Percentiles rank a stretch among this genome's conserved stretches.
These are phyloP conservation scores for Pseudonitzschia delicatissima DNA, from an alignment of 108 stramenopile genomes.

Conservation along the genomic window DNA sequence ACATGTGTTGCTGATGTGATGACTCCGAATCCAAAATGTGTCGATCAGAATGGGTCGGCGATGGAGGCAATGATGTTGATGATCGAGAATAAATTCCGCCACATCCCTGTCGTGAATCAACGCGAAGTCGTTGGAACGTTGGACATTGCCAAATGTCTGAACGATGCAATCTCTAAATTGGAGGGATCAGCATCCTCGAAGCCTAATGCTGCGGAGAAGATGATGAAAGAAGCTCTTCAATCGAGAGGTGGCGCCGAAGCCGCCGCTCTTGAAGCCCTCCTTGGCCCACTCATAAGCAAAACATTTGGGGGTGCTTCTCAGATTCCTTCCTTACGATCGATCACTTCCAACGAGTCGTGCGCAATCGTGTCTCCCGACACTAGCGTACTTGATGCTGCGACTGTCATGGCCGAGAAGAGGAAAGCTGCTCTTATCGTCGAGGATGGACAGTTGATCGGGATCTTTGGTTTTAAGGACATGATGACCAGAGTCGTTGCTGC, in stretches of 20 bases:
- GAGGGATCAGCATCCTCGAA: slow-evolving; percentile 58
- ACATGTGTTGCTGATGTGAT: slow-evolving; percentile 70
- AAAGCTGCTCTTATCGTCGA: slow-evolving; percentile 84
- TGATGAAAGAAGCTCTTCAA: slow-evolving; percentile 52
- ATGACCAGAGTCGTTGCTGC: slow-evolving; percentile 91
- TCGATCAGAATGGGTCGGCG: slow-evolving; percentile 71
- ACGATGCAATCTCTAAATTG: slow-evolving; percentile 88
- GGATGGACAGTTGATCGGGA: slow-evolving; percentile 77
- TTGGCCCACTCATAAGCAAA: slow-evolving; percentile 51
- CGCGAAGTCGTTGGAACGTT: slow-evolving; percentile 85
- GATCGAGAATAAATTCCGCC: slow-evolving; percentile 94
- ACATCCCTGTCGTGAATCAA: slow-evolving; percentile 84
- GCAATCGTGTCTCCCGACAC: slow-evolving; percentile 66
- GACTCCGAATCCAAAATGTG: slow-evolving; percentile 88
- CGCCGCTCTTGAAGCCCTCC: slow-evolving; percentile 48
- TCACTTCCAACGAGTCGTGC: slow-evolving; percentile 50
- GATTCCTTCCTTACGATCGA: slow-evolving; percentile 51
- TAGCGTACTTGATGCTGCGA: slow-evolving; percentile 69
- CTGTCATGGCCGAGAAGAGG: slow-evolving; percentile 76
- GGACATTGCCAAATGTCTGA: slow-evolving; percentile 93
- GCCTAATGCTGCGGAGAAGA: slow-evolving; percentile 39
- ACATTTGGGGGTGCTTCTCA: slow-evolving; percentile 53
- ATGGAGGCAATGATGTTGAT: slow-evolving; percentile 91
- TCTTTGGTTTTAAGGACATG: slow-evolving; percentile 95
- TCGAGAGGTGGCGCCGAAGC: slow-evolving; percentile 49